Percentiles rank a stretch among this genome's conserved stretches.
Conservation (phyloP, 2,329 filamentous ascomycete genomes). For the Epichloe typhina region DNA sequence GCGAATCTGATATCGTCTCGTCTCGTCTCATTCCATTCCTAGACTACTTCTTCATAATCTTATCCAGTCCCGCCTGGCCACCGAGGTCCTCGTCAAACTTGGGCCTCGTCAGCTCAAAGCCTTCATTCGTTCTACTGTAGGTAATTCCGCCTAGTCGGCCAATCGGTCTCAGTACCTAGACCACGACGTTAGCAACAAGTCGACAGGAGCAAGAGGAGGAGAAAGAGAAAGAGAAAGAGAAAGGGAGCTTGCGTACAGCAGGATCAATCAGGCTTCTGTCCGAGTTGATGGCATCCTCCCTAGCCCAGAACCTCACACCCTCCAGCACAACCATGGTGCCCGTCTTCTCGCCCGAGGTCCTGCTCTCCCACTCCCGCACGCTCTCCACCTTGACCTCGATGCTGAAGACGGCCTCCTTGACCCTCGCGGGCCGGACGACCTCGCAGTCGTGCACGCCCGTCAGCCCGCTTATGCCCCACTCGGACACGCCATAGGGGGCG, state of each 20-base stretch:
- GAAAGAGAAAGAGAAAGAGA: not conserved
- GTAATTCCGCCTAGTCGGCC: slow-evolving; percentile 75
- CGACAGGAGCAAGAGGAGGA: not conserved
- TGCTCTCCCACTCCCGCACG: slow-evolving; percentile 65
- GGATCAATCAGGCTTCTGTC: slow-evolving; percentile 63
- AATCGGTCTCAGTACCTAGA: slow-evolving; percentile 57
- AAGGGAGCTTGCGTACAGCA: slow-evolving; percentile 36
- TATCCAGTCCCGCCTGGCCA: slow-evolving; percentile 41
- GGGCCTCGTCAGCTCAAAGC: slow-evolving; percentile 55
- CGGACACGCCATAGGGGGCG: slow-evolving; percentile 59
- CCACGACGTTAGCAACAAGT: not conserved
- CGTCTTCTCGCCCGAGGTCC: slow-evolving; percentile 59
- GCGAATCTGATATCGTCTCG: too few relatives aligned
- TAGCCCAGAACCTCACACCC: slow-evolving; percentile 75
- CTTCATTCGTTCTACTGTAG: slow-evolving; percentile 60
- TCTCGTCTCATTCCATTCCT: too few relatives aligned
- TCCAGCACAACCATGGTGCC: slow-evolving; percentile 67
- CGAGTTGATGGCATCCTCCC: slow-evolving; percentile 82
- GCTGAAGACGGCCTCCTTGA: slow-evolving; percentile 70
- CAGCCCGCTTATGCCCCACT: slow-evolving; percentile 70
- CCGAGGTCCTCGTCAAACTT: slow-evolving; percentile 40
- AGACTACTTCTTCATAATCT: slow-evolving; percentile 12
- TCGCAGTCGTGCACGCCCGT: slow-evolving; percentile 44
- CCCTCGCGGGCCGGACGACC: slow-evolving; percentile 56
- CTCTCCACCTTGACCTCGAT: slow-evolving; percentile 71